Percentiles rank a stretch among this genome's conserved stretches.
phyloP scores from a whole-genome alignment of 148 eudicot genomes.

The Amaranthus cruentus region DNA sequence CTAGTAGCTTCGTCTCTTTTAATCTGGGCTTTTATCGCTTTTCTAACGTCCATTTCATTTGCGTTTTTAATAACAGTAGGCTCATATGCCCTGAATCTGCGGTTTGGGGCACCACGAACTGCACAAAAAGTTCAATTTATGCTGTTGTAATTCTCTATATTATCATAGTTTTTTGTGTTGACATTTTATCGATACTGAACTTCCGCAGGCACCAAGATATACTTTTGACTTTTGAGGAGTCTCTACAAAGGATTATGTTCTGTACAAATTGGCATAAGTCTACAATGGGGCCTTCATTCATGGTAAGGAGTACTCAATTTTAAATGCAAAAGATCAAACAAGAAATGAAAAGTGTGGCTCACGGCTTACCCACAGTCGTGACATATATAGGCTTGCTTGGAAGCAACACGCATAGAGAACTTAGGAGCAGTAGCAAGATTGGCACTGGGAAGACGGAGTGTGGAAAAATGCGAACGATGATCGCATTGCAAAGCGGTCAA shows the following conservation, averaged over 20 bases:
- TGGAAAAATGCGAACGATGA: constrained; percentile 51
- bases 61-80: constrained; percentile 62
- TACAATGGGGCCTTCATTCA: too few relatives aligned
- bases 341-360: neutral
- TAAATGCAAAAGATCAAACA: too few relatives aligned
- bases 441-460: constrained; percentile 36
- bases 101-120: constrained; percentile 95
- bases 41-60: constrained; percentile 55
- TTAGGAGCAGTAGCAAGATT: constrained; percentile 33
- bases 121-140: constrained; percentile 20
- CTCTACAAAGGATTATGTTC: too few relatives aligned
- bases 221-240: too few relatives aligned
- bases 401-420: constrained; percentile 78
- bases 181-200: too few relatives aligned
- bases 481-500: constrained; percentile 40
- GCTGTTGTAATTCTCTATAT: neutral
- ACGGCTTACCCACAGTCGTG: constrained; percentile 82
- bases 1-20: constrained; percentile 79
- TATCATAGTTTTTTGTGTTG: neutral
- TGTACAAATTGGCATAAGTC: too few relatives aligned
- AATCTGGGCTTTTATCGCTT: constrained; percentile 73
- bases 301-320: too few relatives aligned
- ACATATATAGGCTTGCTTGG: constrained; percentile 84
- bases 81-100: constrained; percentile 76
- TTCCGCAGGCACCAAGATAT: too few relatives aligned